These are phyloP conservation scores for Irpex rosettiformis DNA, from an alignment of 1,284 basidiomycete genomes.

Conservation along the genomic window DNA sequence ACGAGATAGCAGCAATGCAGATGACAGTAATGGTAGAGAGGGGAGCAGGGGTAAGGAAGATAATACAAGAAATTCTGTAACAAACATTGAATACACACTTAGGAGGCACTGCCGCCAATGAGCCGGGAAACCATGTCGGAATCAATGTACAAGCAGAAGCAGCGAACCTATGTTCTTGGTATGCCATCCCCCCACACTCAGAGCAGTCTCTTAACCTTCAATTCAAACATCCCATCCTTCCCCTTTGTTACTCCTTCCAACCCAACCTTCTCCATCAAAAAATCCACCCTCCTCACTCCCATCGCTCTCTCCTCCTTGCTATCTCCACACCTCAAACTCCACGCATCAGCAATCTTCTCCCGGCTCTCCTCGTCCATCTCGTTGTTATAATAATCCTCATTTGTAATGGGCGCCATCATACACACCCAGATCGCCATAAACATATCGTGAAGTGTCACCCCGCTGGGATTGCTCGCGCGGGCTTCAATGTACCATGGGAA, in stretches of 20 bases:
- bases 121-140: too few species aligned
- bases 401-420: conserved; percentile 26
- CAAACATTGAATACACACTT: neutral
- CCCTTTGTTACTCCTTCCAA: conserved; percentile 29
- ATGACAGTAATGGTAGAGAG: neutral
- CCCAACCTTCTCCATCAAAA: conserved; percentile 27
- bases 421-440: conserved; percentile 35
- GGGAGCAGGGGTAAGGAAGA: neutral
- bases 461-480: conserved; percentile 38
- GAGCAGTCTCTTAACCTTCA: conserved; percentile 25
- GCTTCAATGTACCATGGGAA: conserved; percentile 61
- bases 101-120: neutral
- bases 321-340: conserved; percentile 19
- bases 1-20: neutral
- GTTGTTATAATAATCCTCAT: conserved; percentile 28
- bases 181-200: neutral
- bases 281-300: conserved; percentile 30
- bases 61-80: neutral
- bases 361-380: conserved; percentile 28
- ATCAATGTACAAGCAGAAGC: too few species aligned
- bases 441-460: conserved; percentile 53
- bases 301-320: conserved; percentile 20
- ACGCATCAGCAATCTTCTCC: conserved; percentile 23
- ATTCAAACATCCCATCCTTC: conserved; percentile 30
- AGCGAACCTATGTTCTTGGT: too few species aligned